Percentiles rank a stretch among this genome's conserved stretches.
These are phyloP conservation scores for Candida pseudocylindracea DNA, from an alignment of 1,139 yeast species.

Conservation along the genomic window DNA sequence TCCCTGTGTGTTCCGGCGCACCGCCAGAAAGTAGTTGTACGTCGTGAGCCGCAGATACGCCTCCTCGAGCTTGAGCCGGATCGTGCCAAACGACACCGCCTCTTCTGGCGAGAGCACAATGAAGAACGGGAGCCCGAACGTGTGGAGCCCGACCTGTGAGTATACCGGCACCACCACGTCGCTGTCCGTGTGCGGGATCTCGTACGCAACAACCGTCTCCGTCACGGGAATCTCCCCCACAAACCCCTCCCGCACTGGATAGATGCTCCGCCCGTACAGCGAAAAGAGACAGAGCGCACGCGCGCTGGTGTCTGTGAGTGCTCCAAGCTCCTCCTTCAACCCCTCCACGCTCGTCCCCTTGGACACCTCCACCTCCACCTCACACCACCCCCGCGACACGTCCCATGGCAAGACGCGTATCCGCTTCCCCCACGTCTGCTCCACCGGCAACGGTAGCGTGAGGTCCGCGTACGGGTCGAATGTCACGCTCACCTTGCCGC, in stretches of 20 bases:
- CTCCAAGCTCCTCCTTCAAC: no score
- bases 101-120: not conserved
- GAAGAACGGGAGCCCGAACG: not conserved
- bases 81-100: not conserved
- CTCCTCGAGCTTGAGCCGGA: not conserved
- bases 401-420: no score
- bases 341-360: slow-evolving; percentile 22
- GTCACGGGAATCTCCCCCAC: not conserved
- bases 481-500: slow-evolving; percentile 63
- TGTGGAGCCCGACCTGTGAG: not conserved
- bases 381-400: no score
- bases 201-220: not conserved
- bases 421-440: slow-evolving; percentile 43
- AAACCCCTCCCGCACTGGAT: no score
- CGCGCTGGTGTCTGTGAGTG: no score
- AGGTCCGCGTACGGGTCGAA: slow-evolving; percentile 90
- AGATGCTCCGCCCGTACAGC: no score
- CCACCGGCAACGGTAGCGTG: slow-evolving; percentile 73
- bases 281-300: no score
- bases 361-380: slow-evolving; percentile 46
- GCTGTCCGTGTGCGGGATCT: not conserved
- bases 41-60: not conserved
- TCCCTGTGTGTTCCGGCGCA: no score
- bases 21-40: not conserved
- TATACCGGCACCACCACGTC: slow-evolving; percentile 1